Evolutionary conservation across 495 filamentous ascomycete species (phyloP), one percentile per base, ranked within the genome.

Genomic region (Aeminium ludgeri): DNA sequence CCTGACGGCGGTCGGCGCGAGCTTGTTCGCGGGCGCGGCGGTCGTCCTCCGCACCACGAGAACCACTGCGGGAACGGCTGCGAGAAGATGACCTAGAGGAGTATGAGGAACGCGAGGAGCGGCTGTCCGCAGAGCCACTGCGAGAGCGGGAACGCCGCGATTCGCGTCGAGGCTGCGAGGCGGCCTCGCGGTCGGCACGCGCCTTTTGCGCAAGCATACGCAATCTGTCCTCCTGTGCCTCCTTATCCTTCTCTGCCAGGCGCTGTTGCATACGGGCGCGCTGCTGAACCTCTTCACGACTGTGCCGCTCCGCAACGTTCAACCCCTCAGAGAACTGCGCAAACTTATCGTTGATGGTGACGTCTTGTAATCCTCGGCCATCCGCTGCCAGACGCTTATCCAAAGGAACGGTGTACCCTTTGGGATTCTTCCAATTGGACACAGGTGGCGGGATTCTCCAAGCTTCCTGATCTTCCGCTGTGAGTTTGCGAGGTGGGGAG

Each of bases 341-440:
- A 54, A 96, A 96, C 54, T 96, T 99, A 65, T 99, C 89, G 61
- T 96, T 99, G 56, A 99, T 96, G 17, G 85, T 78, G 27, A 94
- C 81, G 61, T 99, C 89, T 57, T 92, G 82, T 50, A 96, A 61
- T 6, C 83, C 83, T 52, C 91, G 73, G 1, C 89, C 89, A 62
- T 95, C 86, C 1, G 89, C 86, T n/a, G 89, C 89, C 47, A 99
- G 63, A 56, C 89, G 80, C 65, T 96, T 99, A 55, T 96, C 91
- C 17, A 99, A 63, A 2, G 89, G 85, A 2, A 99, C 84, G 0
- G 89, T 99, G 52, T 94, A 99, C 54, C 89, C 89, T 63, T 94
- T 95, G 0, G 87, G 82, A 53, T 99, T 99, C 72, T 99, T 99
- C 89, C 89, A 99, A 57, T 95, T 93, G 12, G 82, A 91, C 2